Evolutionary conservation across 805 yeast species (phyloP), one percentile per base, ranked within the genome.

Genomic region (Jamesozyma piceae): DNA sequence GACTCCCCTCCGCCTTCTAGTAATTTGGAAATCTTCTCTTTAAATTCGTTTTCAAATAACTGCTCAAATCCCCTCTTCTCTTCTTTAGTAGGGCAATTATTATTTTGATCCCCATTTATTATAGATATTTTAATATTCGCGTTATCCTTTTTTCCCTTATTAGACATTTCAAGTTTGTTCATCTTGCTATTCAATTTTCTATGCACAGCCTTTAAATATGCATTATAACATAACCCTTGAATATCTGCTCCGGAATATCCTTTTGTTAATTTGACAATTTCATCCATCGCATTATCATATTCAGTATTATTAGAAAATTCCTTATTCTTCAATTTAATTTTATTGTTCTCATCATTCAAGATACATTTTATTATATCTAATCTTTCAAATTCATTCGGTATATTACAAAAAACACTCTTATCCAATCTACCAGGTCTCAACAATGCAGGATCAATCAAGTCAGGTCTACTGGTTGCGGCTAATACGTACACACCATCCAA

Each of bases 391-490:
- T 49, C 65, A 50, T 68, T 68, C 0, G 98, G 98, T 73, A 92
- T 74, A 55, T 83, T 92, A 66, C 98, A 90, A 5, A 92, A 69
- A 13, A 92, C 80, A 57, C 92, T 78, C 60, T 90, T 92, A 61
- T 92, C 98, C 54, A 92, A 71, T 66, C 98, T 78, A 5, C 98
- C 98, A 0, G 98, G 98, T 62, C 98, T 79, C 45, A 92, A 66
- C 43, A 92, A 70, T 0, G 98, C 98, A 2, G 95, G 82, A 60
- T 92, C 98, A 49, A 92, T 89, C 51, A 92, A 71, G 56, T 92
- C 98, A 0, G 98, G 98, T 53, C 98, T 73, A 53, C 92, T 80
- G 0, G 97, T 92, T 1, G 97, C 98, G 0, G 97, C 97, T 21
- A 92, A 69, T 0, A 92, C 95, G 58, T 92, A 90, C 2, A 92